A percentile compares a stretch with the other conserved stretches of the same genome.
These are phyloP conservation scores for Picochlorum sp. DNA, from an alignment of 139 green algal species.

Conservation along the genomic window DNA sequence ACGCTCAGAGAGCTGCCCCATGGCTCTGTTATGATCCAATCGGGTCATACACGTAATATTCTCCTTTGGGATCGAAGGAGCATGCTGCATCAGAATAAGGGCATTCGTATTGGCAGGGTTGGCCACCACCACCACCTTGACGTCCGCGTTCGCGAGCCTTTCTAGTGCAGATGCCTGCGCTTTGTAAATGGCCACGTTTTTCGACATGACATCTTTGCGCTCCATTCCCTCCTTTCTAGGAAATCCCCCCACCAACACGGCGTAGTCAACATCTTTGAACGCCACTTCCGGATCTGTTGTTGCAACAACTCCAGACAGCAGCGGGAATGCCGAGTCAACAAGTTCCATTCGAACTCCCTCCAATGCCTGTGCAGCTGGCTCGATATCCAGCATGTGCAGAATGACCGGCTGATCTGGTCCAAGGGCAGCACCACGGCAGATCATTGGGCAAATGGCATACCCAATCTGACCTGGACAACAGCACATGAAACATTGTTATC, in stretches of 20 bases:
- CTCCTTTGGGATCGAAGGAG: conserved; percentile 64
- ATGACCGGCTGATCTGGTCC: conserved; percentile 78
- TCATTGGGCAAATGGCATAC: conserved; percentile 79
- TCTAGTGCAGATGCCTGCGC: conserved; percentile 66
- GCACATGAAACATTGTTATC: background rate
- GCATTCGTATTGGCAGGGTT: conserved; percentile 96
- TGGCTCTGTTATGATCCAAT: conserved; percentile 91
- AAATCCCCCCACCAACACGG: conserved; percentile 88
- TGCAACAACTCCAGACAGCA: conserved; percentile 75
- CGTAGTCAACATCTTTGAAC: conserved; percentile 76
- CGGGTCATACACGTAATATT: conserved; percentile 90
- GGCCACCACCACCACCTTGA: conserved; percentile 87
- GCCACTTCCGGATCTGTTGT: conserved; percentile 68
- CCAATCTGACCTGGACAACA: conserved; percentile 73
- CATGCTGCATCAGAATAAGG: conserved; percentile 73
- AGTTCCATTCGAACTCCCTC: conserved; percentile 91
- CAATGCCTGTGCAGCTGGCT: conserved; percentile 62
- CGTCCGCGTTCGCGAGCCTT: conserved; percentile 31
- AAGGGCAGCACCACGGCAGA: conserved; percentile 69
- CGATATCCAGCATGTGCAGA: conserved; percentile 90
- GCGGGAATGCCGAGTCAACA: conserved; percentile 77
- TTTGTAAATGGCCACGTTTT: conserved; percentile 89
- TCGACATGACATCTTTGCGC: conserved; percentile 88
- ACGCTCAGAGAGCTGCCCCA: conserved; percentile 73
- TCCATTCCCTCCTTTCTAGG: conserved; percentile 80